Evolutionary conservation across 2,329 filamentous ascomycete genomes (phyloP), one percentile per base, ranked within the genome.

Genomic region (Triangularia verruculosa): DNA sequence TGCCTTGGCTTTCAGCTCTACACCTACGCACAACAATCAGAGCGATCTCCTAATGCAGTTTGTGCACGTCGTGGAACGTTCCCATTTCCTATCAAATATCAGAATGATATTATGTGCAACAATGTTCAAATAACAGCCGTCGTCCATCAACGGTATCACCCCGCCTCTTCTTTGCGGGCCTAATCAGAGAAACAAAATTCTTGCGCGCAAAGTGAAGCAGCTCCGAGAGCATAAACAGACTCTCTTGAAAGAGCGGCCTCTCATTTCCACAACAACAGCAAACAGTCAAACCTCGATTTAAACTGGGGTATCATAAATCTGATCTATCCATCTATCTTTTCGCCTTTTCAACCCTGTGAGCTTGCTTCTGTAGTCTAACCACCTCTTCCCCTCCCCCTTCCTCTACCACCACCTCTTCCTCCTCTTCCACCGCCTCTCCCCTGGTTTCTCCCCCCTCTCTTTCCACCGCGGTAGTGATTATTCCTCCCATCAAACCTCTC

Each of bases 401-500:
- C 67, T 2, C 59, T 52, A 13, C 61, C 66, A 2, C 64, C 57
- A 54, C 65, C 65, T 8, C 65, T 17, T 15, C 63, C 63, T 9
- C n/a, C 55, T 6, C 62, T 66, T 56, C 75, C 73, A 54, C 72
- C 64, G 8, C 79, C 74, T 57, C 78, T 71, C 1, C 77, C 71
- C 15, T 76, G 72, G 27, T 79, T 73, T 57, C 74, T 66, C 24
- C 68, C 62, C n/a, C 74, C 68, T 4, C 68, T 66, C 30, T 71
- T 75, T 54, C 60, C 72, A 77, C 65, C 79, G 68, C 73, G 81
- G 20, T 47, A 47, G 67, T 74, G 74, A 53, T 66, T 17, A 39
- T 51, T 59, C 34, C 57, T 52, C 68, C 68, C 71, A 73, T 81
- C 79, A 68, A 83, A 82, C 59, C 85, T 78, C 72, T 88, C 86